Evolutionary conservation across 768 basidiomycete species (phyloP), one percentile per base, ranked within the genome.

Genomic region (Boletus vermiculosoides): DNA sequence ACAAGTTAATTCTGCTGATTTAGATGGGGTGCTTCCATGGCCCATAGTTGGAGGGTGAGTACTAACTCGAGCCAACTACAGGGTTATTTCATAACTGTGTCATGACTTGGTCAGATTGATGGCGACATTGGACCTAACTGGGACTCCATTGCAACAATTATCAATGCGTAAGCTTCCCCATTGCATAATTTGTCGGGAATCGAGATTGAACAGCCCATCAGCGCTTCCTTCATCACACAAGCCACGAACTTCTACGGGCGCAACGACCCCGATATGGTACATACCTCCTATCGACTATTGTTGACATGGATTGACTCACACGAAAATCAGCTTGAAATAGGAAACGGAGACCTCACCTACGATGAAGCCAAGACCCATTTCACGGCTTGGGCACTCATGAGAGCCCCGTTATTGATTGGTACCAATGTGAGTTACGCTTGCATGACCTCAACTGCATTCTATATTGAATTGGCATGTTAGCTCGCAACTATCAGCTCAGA

Each of bases 281-380:
- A 48, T 45, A 23, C 23, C 4, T n/a, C 30, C 8, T 33, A 2
- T 55, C 3, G 30, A 42, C 23, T 30, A 8, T 18, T 50, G 2
- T 34, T 45, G 18, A 31, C 39, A 48, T 45, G 20, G 33, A 47
- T 62, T 3, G n/a, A 53, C 59, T 47, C 36, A 61, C 33, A 45
- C 47, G 36, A 48, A 30, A 45, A 39, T 23, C 15, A 83, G 83
- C 78, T 84, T 48, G 81, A 84, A 77, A 73, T 85, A 33, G 86
- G 86, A 20, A 87, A 87, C 57, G 85, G 83, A 10, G 69, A 80
- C 25, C 71, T 87, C 52, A 83, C 80, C 1, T 80, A 75, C 59
- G 83, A 87, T 10, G 86, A 88, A 71, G 73, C 81, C 22, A 86
- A 86, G 65, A 76, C 83, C 4, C 86, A 88, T 63, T 88, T 87